Conservation (phyloP, 345 rosid genomes). For the Arabis alpina region DNA sequence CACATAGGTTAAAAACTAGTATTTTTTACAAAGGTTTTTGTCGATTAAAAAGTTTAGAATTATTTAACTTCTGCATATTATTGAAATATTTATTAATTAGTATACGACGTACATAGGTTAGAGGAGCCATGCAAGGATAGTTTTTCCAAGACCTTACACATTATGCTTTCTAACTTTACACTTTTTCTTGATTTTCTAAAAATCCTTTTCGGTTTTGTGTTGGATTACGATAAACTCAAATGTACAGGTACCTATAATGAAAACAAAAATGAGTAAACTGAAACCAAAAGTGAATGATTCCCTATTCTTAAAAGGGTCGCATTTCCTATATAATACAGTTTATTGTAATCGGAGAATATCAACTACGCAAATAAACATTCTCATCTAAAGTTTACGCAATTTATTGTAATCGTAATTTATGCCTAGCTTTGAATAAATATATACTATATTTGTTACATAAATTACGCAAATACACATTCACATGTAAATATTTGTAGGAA, state of each 20-base stretch:
- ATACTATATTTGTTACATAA: too few species aligned
- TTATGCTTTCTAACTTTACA: slow-evolving; percentile 38
- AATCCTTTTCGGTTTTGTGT: slow-evolving; percentile 13
- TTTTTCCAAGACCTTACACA: slow-evolving; percentile 32
- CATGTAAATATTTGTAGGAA: background rate
- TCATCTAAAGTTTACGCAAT: background rate
- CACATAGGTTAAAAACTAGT: too few species aligned
- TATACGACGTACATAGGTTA: slow-evolving; percentile 27
- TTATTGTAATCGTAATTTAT: too few species aligned
- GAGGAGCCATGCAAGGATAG: slow-evolving; percentile 33
- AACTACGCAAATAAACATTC: background rate
- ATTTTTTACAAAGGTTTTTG: background rate
- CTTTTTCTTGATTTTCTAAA: slow-evolving; percentile 29
- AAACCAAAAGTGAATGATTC: slow-evolving; percentile 9
- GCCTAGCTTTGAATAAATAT: too few species aligned
- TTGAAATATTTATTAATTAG: background rate
- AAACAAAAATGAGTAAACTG: background rate
- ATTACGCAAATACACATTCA: too few species aligned
- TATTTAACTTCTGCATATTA: slow-evolving; percentile 11
- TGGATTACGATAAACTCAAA: background rate
- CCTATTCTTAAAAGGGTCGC: slow-evolving; percentile 28
- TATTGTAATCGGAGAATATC: background rate
- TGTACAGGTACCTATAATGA: background rate
- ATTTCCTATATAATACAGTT: background rate
- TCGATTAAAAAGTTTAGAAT: background rate